Conservation (phyloP, 2,329 filamentous ascomycete species). For the Scorias spongiosa region DNA sequence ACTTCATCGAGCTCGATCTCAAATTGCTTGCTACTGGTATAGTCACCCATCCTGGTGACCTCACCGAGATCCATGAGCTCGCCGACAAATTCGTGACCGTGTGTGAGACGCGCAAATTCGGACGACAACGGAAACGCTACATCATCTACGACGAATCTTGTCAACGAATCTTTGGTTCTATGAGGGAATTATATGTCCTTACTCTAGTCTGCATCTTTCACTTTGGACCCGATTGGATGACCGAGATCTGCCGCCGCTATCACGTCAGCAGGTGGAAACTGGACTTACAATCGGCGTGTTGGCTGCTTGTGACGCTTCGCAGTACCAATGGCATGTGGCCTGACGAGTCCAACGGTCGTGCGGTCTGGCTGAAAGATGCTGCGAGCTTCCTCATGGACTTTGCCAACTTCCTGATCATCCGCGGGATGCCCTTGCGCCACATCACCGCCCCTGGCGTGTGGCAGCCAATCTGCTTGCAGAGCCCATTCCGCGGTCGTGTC, state of each 20-base stretch:
- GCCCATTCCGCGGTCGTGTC: constrained; percentile 8
- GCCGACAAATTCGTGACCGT: constrained; percentile 21
- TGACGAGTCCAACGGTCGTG: constrained; percentile 1
- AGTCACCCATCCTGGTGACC: constrained; percentile 15
- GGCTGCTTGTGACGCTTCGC: constrained; percentile 22
- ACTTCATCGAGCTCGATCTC: constrained; percentile 26
- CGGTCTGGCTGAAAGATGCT: constrained; percentile 14
- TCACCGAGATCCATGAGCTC: constrained; percentile 11
- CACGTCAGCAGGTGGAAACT: constrained; percentile 18
- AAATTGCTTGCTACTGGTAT: constrained; percentile 23
- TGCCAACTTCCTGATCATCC: constrained; percentile 20
- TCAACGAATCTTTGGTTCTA: constrained; percentile 22
- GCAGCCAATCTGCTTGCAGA: constrained; percentile 15
- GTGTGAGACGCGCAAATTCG: constrained; percentile 16
- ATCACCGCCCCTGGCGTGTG: constrained; percentile 14
- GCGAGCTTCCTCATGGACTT: constrained; percentile 21
- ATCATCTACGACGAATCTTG: constrained; percentile 13
- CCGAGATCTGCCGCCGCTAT: constrained; percentile 20
- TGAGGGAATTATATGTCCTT: constrained; percentile 27
- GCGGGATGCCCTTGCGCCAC: constrained; percentile 18
- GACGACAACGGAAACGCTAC: constrained; percentile 19
- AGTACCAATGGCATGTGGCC: constrained; percentile 21
- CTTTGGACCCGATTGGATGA: constrained; percentile 25
- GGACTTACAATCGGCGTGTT: constrained; percentile 14
- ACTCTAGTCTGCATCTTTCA: constrained; percentile 26